phyloP scores from a whole-genome alignment of 2,329 filamentous ascomycete species.

The Sporothrix brunneoviolacea region DNA sequence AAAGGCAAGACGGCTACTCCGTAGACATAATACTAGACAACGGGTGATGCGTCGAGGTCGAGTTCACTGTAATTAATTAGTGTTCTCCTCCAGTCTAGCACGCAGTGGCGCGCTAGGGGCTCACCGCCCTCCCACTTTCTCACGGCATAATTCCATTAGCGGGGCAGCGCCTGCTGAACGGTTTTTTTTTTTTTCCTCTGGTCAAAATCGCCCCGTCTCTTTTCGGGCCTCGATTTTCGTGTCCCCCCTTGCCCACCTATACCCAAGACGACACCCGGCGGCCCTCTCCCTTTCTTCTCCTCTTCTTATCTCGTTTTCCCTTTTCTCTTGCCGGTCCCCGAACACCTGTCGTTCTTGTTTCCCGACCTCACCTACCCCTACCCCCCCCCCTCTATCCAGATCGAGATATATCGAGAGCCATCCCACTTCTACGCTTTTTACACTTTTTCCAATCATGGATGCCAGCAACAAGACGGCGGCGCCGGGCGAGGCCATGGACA shows the following conservation, averaged over 20 bases:
- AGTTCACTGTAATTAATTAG: no score
- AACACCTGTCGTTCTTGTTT: no score
- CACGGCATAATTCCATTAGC: slow-evolving; percentile 3
- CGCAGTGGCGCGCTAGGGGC: background rate
- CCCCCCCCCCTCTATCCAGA: no score
- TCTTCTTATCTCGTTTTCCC: background rate
- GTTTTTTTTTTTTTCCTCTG: slow-evolving; percentile 10
- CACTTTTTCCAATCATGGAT: no score
- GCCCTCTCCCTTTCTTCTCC: background rate
- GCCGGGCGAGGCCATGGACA: slow-evolving; percentile 47
- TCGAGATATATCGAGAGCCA: no score
- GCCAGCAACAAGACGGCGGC: slow-evolving; percentile 28
- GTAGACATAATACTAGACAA: no score
- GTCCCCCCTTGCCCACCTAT: background rate
- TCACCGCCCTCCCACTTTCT: slow-evolving; percentile 9
- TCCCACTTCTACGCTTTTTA: no score
- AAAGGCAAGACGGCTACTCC: no score
- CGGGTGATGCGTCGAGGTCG: no score
- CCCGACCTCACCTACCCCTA: no score
- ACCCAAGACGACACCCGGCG: background rate
- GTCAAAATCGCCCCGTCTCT: background rate
- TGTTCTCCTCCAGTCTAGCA: no score
- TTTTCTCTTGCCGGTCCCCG: background rate
- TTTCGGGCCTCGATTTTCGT: background rate
- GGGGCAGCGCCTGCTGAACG: background rate